phyloP scores from a whole-genome alignment of 768 basidiomycete genomes.

The Phaffia australis region DNA sequence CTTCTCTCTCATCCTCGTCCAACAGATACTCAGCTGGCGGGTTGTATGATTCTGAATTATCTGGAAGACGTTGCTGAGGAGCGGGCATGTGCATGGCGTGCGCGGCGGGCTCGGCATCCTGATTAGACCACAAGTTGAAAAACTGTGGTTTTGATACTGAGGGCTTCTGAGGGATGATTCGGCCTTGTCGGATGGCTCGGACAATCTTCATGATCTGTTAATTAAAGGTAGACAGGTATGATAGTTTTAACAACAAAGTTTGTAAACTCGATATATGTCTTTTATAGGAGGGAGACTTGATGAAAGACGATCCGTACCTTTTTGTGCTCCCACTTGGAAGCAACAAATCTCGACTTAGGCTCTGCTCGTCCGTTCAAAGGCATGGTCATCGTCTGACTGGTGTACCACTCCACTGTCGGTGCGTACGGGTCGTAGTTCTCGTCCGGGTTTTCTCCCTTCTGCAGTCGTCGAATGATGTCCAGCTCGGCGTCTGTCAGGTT shows the following conservation, averaged over 20 bases:
- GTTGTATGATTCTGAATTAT: conserved; percentile 95
- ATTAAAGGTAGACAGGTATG: not conserved
- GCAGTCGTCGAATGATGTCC: conserved; percentile 85
- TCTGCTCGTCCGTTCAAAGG: conserved; percentile 82
- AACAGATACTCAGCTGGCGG: conserved; percentile 95
- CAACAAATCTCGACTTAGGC: conserved; percentile 91
- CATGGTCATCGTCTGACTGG: conserved; percentile 82
- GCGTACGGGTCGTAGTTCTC: conserved; percentile 82
- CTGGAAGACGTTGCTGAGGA: conserved; percentile 78
- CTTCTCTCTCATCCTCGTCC: conserved; percentile 63
- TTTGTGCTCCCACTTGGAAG: conserved; percentile 99
- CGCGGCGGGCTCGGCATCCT: conserved; percentile 49
- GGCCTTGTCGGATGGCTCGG: conserved; percentile 90
- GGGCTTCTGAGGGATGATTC: conserved; percentile 81
- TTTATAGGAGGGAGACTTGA: not conserved
- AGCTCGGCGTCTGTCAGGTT: conserved; percentile 80
- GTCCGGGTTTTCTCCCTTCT: conserved; percentile 84
- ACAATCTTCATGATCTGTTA: conserved; percentile 96
- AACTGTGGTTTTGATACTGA: conserved; percentile 58
- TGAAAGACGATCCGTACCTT: conserved; percentile 51
- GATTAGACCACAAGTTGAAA: conserved; percentile 76
- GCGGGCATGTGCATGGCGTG: conserved; percentile 83
- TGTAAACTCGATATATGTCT: not conserved
- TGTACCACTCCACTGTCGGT: conserved; percentile 92
- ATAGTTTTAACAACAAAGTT: not conserved